These are phyloP conservation scores for Begonia peltatifolia DNA, from an alignment of 306 rosid genomes.

Conservation along the genomic window DNA sequence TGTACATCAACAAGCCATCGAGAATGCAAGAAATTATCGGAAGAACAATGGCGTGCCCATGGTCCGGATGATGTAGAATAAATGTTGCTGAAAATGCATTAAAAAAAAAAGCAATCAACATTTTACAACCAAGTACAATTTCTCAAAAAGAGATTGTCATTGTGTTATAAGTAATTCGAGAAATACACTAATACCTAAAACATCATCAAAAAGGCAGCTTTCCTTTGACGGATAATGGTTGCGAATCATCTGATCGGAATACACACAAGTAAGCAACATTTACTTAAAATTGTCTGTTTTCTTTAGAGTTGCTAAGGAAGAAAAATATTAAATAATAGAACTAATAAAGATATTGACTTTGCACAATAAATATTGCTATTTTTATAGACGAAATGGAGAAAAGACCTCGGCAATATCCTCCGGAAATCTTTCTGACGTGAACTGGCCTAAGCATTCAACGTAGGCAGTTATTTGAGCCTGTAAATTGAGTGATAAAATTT, in stretches of 20 bases:
- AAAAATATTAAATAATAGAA: too few species aligned
- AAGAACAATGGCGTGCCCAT: slow-evolving; percentile 90
- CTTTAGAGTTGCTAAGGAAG: too few species aligned
- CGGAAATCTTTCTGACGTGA: slow-evolving; percentile 81
- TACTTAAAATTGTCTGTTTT: too few species aligned
- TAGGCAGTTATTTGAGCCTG: slow-evolving; percentile 91
- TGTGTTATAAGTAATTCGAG: slow-evolving; percentile 10
- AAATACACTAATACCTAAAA: slow-evolving; percentile 52
- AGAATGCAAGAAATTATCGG: slow-evolving; percentile 89
- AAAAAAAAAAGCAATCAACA: too few species aligned
- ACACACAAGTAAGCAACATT: too few species aligned
- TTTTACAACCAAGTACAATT: too few species aligned
- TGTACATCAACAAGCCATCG: slow-evolving; percentile 67
- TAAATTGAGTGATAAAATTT: neutral
- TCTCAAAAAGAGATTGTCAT: too few species aligned
- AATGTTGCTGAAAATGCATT: slow-evolving; percentile 51
- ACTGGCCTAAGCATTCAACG: slow-evolving; percentile 85
- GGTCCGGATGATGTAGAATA: slow-evolving; percentile 97
- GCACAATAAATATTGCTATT: too few species aligned
- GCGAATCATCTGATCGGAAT: slow-evolving; percentile 53
- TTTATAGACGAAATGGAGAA: neutral
- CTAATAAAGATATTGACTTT: too few species aligned
- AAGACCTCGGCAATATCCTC: slow-evolving; percentile 85
- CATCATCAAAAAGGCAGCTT: slow-evolving; percentile 83
- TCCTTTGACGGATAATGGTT: slow-evolving; percentile 68